Base-by-base conservation (phyloP, 441 rosid species). In the Mallotus repandus region DNA sequence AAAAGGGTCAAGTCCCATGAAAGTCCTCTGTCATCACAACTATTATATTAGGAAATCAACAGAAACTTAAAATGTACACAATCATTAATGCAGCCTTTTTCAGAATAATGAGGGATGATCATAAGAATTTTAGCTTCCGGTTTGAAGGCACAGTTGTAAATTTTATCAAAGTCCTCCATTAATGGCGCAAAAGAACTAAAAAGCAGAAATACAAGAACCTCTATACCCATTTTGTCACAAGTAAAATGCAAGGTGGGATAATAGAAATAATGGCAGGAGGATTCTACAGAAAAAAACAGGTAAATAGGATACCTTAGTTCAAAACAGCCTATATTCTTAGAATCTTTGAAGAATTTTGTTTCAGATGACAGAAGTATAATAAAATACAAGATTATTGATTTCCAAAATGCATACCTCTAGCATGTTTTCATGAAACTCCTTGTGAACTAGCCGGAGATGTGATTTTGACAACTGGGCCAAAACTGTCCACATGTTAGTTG, bases 401-500 rank as follows among this genome's bases (percentile, higher is more conserved):
- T 57, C 56, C 45, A 19, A 38, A 65, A 41, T 56, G 43, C 75
- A 61, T 84, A 92, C 98, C 97, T 92, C 83, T 70, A 92, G 71
- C 71, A 79, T 78, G 77, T 87, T 82, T 62, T 91, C 94, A 43
- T 90, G 97, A 72, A 94, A 94, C 56, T 89, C 94, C 71, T 89
- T 79, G 83, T 94, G 98, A 70, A 92, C 93, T 74, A 68, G 84
- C 84, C 97, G 85, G 52, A 92, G 84, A 79, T 89, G 87, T 71
- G 91, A 82, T 74, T 90, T 90, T 78, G 94, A 85, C 85, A 94
- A 85, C 98, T 94, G 91, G 70, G 74, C 60, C 16, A n/a, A 52
- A 45, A 74, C 52, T 22, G 38, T 53, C 12, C 38, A 68, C 8
- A 35, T 1, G 56, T 80, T 43, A 74, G 69, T 32, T 59, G 64